Base-by-base conservation (phyloP, 2,329 filamentous ascomycete genomes). In the Zymoseptoria crescenta region DNA sequence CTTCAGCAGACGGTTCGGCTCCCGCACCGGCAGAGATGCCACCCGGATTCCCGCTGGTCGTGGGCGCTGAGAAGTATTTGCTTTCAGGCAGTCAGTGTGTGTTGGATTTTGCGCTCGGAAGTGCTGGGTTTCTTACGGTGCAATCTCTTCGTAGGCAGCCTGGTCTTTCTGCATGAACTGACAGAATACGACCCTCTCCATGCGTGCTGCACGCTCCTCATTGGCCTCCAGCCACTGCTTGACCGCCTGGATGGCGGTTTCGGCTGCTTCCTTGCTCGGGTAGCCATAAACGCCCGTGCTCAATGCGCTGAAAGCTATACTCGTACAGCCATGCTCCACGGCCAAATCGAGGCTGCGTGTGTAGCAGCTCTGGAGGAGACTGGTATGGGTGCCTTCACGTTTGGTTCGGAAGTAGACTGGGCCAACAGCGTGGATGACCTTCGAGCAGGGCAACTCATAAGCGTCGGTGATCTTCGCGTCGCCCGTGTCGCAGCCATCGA, bases 221-320 rank as follows among this genome's bases (percentile, higher is more conserved):
- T 75, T 62, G 64, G 76, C 72, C 9, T 80, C 77, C 24, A 87
- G 66, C 69, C 84, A 87, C 49, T 73, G 74, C 56, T 79, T 77
- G 51, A 85, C 82, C 45, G 83, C 83, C 30, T 81, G 77, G 56
- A 88, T 80, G 1, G 91, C 94, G 8, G 87, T 80, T n/a, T 79
- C 73, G 0, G 91, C 90, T 0, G 93, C 94, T 49, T 86, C 81
- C 0, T 70, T 64, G 66, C 84, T 88, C 0, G 93, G 93, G 70
- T 95, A 97, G 0, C 90, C 90, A 70, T 96, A 97, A 1, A 96
- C 74, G 0, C 93, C 94, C 0, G 93, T 96, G 70, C 91, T 96
- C 60, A 97, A 81, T 20, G 85, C 87, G 49, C 87, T 85, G 67
- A 99, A 96, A 0, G 90, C 94, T 57, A 97, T 80, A 52, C 83